A percentile compares a stretch with the other conserved stretches of the same genome.
Conservation (phyloP, 805 yeast species). For the Yamadazyma scolyti region DNA sequence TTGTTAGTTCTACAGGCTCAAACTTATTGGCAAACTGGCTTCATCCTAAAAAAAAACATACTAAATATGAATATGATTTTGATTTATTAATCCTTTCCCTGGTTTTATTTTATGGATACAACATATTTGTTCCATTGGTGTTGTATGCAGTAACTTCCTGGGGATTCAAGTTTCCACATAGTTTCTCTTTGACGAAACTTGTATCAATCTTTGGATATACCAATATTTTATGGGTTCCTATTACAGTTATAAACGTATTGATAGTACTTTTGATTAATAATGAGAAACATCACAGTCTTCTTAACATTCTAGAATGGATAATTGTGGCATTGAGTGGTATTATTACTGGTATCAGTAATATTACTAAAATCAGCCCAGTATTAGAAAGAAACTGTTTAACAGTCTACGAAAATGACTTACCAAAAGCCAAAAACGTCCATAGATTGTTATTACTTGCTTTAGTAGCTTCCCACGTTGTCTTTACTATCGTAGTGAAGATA, state of each 20-base stretch:
- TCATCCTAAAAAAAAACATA: conserved; percentile 33
- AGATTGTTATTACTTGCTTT: conserved; percentile 37
- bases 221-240: conserved; percentile 81
- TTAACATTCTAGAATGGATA: conserved; percentile 59
- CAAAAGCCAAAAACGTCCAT: conserved; percentile 31
- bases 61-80: conserved; percentile 56
- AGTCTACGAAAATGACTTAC: conserved; percentile 21
- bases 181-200: conserved; percentile 53
- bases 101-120: conserved; percentile 72
- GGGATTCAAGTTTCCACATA: conserved; percentile 47
- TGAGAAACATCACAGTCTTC: conserved; percentile 27
- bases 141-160: conserved; percentile 53
- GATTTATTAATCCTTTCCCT: conserved; percentile 65
- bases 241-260: conserved; percentile 57
- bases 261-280: conserved; percentile 48
- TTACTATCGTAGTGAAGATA: conserved; percentile 63
- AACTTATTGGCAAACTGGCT: conserved; percentile 58
- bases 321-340: conserved; percentile 58
- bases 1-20: conserved; percentile 70
- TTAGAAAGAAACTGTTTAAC: conserved; percentile 32
- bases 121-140: conserved; percentile 57
- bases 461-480: conserved; percentile 48
- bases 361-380: conserved; percentile 41
- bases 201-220: conserved; percentile 84
- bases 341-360: conserved; percentile 56